A percentile compares a stretch with the other conserved stretches of the same genome.
These are phyloP conservation scores for Acidomyces sp. DNA, from an alignment of 495 filamentous ascomycete species.

Conservation along the genomic window DNA sequence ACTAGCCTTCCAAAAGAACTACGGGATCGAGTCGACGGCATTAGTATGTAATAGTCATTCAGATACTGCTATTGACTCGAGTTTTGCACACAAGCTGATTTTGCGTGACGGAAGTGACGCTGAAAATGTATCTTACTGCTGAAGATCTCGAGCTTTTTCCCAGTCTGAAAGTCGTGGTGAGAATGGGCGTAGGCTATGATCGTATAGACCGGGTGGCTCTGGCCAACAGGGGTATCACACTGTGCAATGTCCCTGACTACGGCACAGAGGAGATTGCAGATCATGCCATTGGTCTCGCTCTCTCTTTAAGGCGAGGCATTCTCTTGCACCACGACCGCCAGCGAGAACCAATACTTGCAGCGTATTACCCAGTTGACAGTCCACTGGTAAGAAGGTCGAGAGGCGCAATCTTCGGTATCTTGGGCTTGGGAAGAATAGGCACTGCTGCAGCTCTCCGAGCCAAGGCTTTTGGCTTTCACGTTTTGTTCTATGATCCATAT, in stretches of 20 bases:
- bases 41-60: no score
- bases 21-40: conserved; percentile 15
- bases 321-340: conserved; percentile 18
- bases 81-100: no score
- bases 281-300: conserved; percentile 16
- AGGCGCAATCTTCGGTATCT: conserved; percentile 13
- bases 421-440: conserved; percentile 17
- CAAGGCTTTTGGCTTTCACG: conserved; percentile 15
- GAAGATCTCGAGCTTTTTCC: conserved; percentile 15
- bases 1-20: conserved; percentile 10
- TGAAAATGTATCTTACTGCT: conserved; percentile 13
- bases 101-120: no score
- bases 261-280: conserved; percentile 19
- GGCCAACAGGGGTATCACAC: conserved; percentile 8
- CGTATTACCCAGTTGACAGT: conserved; percentile 3
- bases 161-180: conserved; percentile 16
- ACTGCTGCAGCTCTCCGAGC: conserved; percentile 16
- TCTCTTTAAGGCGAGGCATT: conserved; percentile 12
- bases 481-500: conserved; percentile 21
- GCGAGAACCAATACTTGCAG: conserved; percentile 11
- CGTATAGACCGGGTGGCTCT: conserved; percentile 13
- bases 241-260: conserved; percentile 19
- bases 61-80: no score
- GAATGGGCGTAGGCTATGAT: conserved; percentile 21
- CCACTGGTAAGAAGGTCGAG: conserved; percentile 10